Base-by-base conservation (phyloP, 2,329 filamentous ascomycete species). In the Thielaviopsis ethacetica region DNA sequence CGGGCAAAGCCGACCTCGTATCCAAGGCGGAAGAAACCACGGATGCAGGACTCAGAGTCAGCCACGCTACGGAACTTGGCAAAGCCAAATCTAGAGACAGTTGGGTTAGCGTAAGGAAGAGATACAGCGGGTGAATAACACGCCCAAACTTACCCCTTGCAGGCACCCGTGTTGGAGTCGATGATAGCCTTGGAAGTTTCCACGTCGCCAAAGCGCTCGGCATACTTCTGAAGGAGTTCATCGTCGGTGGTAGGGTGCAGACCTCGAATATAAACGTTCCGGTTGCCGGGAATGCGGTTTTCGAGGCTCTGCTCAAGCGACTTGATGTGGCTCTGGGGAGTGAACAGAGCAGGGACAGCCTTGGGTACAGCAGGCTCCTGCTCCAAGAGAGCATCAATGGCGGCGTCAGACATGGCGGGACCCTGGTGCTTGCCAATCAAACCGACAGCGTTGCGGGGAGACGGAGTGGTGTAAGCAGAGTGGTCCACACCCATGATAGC, bases 151-250 rank as follows among this genome's bases (percentile, higher is more conserved):
- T 74, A 95, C 93, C 93, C 93, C 74, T 98, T 98, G 81, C 93
- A 98, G 63, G 90, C 85, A 62, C 90, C 88, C 54, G 89, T 95
- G 65, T 86, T 84, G 57, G 91, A 85, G 73, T 98, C 94, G 67
- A 98, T 95, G 73, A 98, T 98, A 15, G 94, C 93, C 77, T 98
- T 98, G 67, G 90, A 96, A 64, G 91, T 95, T 73, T 95, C 89
- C 60, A 98, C 93, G 62, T 86, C 84, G 50, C 93, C 94, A 68
- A 97, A 98, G 56, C 91, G 87, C 65, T 82, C 78, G 51, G 91
- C 86, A 73, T 93, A 97, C 51, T 78, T 77, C 65, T 86, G 80
- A 19, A 98, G 76, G 68, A 94, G 85, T 55, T 94, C 87, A 67
- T 98, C 93, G 54, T 94, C 93, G 0, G 91, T 98, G 66, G 94